Base-by-base conservation (phyloP, 495 filamentous ascomycete genomes). In the Opeltia flavorubescens region DNA sequence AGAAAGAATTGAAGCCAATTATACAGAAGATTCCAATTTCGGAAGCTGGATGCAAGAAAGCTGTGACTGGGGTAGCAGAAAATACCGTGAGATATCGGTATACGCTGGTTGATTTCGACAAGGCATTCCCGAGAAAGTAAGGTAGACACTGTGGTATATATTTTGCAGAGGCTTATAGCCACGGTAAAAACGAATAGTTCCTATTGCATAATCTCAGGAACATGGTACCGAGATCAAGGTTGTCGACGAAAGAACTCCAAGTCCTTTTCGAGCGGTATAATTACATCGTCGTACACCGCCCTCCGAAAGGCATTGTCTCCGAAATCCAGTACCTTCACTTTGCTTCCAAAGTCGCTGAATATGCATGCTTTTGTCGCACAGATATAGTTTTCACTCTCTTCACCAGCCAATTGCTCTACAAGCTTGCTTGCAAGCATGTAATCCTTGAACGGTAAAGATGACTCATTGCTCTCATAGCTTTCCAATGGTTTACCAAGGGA, bases 1-100 rank as follows among this genome's bases (percentile, higher is more conserved):
- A 89, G 54, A 84, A 85, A 75, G 78, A 79, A 1, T 73, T 95
- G 47, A 79, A 80, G 67, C 76, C 79, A 26, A 87, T 83, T 82
- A 82, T 94, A 20, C 73, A 94, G 69, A 77, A 79, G 57, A 69
- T 91, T 30, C 66, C 76, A 27, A 81, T 94, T 53, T 75, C 71
- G 47, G 76, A 76, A 48, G 71, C 81, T 61, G 80, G 81, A 4
- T 70, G 85, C 56, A 74, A 74, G 53, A 69, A 78, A 62, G 78
- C 77, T 2, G 72, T 93, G 55, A 55, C 70, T 56, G 70, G 75
- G 46, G 73, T 94, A 55, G 65, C 80, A 48, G 79, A 81, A 48
- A 84, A 77, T 41, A 79, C 86, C 55, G 79, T 86, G 24, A 68
- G 66, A 51, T 86, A 81, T 59, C 67, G 83, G 43, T 78, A 83